phyloP scores from a whole-genome alignment of 1,139 yeast genomes.

The Lodderomyces oxycetoniae region DNA sequence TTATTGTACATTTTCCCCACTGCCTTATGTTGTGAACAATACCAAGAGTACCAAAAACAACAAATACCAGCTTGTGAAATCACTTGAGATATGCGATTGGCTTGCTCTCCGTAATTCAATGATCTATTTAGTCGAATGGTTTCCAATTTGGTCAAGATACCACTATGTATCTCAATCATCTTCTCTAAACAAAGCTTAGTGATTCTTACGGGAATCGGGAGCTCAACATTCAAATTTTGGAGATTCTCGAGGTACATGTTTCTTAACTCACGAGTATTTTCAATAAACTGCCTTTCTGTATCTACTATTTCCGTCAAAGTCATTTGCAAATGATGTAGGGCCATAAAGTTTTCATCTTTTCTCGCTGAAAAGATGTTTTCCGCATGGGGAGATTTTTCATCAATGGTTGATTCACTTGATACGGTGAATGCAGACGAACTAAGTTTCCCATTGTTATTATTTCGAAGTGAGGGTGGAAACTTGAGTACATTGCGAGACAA shows the following conservation, averaged over 20 bases:
- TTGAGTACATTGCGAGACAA: too few species aligned
- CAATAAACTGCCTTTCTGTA: not conserved
- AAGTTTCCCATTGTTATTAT: too few species aligned
- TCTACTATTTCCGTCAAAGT: not conserved
- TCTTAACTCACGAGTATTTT: not conserved
- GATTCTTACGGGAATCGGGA: constrained; percentile 23
- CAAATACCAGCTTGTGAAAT: constrained; percentile 9
- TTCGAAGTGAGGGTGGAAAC: too few species aligned
- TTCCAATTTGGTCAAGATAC: constrained; percentile 17
- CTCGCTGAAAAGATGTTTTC: not conserved
- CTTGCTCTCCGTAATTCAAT: not conserved
- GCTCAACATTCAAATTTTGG: constrained; percentile 2
- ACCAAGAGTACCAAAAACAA: constrained; percentile 11
- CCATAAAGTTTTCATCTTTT: not conserved
- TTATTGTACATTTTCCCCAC: not conserved
- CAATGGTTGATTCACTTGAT: constrained; percentile 1
- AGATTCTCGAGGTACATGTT: not conserved
- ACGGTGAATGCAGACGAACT: too few species aligned
- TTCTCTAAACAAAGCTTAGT: constrained; percentile 19
- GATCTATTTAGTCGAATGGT: constrained; percentile 1
- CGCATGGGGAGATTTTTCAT: not conserved
- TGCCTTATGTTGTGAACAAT: constrained; percentile 7
- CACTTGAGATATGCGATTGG: constrained; percentile 1
- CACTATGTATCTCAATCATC: constrained; percentile 24
- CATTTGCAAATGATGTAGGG: constrained; percentile 1